phyloP scores from a whole-genome alignment of 2,329 filamentous ascomycete genomes.

The Blastomyces parvus region DNA sequence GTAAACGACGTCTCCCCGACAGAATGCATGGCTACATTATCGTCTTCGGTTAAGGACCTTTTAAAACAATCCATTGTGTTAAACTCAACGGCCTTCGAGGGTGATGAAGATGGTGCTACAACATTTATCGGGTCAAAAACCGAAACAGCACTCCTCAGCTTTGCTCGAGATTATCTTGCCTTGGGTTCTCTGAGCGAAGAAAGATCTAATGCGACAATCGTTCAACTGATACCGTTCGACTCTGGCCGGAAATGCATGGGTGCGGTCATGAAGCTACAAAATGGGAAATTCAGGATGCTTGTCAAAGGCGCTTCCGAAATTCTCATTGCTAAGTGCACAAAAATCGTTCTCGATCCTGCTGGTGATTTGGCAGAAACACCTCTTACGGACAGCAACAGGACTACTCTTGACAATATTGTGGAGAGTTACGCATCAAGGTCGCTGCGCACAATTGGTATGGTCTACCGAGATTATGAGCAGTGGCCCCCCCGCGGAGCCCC shows the following conservation, averaged over 20 bases:
- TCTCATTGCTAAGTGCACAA: conserved; percentile 32
- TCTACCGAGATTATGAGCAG: conserved; percentile 61
- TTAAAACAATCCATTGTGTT: conserved; percentile 56
- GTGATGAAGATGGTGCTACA: conserved; percentile 49
- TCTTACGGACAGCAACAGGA: conserved; percentile 23
- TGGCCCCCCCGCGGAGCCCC: conserved; percentile 54
- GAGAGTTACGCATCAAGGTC: conserved; percentile 44
- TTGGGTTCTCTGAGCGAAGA: conserved; percentile 57
- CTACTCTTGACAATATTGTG: conserved; percentile 27
- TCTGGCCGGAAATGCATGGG: conserved; percentile 61
- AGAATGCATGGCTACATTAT: conserved; percentile 47
- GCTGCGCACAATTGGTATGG: conserved; percentile 65
- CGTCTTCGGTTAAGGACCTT: conserved; percentile 45
- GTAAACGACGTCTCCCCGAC: conserved; percentile 42
- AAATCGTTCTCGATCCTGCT: conserved; percentile 24
- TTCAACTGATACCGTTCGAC: conserved; percentile 66
- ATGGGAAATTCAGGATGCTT: conserved; percentile 35
- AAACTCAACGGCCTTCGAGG: conserved; percentile 62
- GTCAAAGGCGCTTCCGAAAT: conserved; percentile 43
- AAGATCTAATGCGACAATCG: conserved; percentile 50
- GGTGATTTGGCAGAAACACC: conserved; percentile 19
- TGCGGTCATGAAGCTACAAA: conserved; percentile 34
- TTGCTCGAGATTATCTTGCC: conserved; percentile 56
- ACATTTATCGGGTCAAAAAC: conserved; percentile 68
- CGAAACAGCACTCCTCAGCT: conserved; percentile 63